Percentiles rank a stretch among this genome's conserved stretches.
Conservation (phyloP, 495 filamentous ascomycete species). For the Hypoxylon rickii region DNA sequence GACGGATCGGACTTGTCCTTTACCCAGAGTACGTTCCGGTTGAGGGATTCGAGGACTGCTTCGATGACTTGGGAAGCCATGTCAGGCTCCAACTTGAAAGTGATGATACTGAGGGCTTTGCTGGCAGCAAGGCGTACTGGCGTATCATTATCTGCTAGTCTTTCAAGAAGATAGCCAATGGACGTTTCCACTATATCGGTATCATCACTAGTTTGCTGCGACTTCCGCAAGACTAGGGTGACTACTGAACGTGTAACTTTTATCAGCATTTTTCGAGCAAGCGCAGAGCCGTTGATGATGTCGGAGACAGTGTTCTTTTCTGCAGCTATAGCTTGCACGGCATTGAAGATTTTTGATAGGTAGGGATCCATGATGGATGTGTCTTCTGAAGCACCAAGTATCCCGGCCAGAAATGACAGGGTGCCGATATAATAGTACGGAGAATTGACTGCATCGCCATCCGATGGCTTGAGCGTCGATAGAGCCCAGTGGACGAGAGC, state of each 20-base stretch:
- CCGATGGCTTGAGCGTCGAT: slow-evolving; percentile 50
- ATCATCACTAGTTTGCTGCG: slow-evolving; percentile 45
- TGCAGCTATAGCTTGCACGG: slow-evolving; percentile 52
- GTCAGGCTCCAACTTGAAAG: slow-evolving; percentile 72
- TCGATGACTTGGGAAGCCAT: slow-evolving; percentile 87
- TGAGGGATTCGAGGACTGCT: slow-evolving; percentile 74
- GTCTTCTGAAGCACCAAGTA: slow-evolving; percentile 59
- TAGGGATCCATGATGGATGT: slow-evolving; percentile 58
- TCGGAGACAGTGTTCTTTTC: slow-evolving; percentile 47
- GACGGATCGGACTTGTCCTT: slow-evolving; percentile 41
- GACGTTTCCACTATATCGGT: slow-evolving; percentile 70
- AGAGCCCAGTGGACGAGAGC: slow-evolving; percentile 71
- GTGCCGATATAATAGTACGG: slow-evolving; percentile 68
- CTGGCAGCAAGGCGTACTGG: slow-evolving; percentile 87
- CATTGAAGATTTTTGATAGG: slow-evolving; percentile 50
- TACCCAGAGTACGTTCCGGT: slow-evolving; percentile 74
- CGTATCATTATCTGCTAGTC: slow-evolving; percentile 80
- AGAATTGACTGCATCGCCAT: slow-evolving; percentile 36
- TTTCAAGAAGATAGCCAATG: slow-evolving; percentile 70
- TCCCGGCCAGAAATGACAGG: slow-evolving; percentile 75
- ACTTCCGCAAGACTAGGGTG: slow-evolving; percentile 60
- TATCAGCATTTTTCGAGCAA: slow-evolving; percentile 77
- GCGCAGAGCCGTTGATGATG: slow-evolving; percentile 65
- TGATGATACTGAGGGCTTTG: slow-evolving; percentile 87
- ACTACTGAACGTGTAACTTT: slow-evolving; percentile 79